A percentile compares a stretch with the other conserved stretches of the same genome.
Conservation (phyloP, 176 grass and related monocot genomes). For the Lolium multiflorum region DNA sequence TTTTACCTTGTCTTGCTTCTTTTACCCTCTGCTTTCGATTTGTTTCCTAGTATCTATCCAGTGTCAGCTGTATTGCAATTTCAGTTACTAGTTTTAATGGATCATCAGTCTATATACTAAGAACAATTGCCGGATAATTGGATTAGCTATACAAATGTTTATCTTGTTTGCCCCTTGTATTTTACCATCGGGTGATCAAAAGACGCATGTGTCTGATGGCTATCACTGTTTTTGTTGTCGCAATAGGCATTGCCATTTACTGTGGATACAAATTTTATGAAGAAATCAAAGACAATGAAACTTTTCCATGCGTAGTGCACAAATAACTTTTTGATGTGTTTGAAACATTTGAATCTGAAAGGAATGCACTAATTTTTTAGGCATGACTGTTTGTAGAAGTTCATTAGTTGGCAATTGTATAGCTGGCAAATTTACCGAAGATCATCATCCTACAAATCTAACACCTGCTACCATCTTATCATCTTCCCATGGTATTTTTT, state of each 20-base stretch:
- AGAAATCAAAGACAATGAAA: background rate
- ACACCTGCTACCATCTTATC: background rate
- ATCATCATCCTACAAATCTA: background rate
- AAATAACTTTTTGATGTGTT: background rate
- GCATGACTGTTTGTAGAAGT: background rate
- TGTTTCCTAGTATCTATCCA: slow-evolving; percentile 20
- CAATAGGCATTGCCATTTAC: background rate
- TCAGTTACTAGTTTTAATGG: background rate
- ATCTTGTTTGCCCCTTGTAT: background rate
- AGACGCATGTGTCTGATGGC: slow-evolving; percentile 8
- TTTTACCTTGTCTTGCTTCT: too few species aligned
- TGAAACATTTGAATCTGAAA: background rate
- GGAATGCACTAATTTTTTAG: background rate
- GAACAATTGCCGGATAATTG: slow-evolving; percentile 2
- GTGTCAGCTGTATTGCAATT: background rate
- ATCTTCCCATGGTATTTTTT: slow-evolving; percentile 40
- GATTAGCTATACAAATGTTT: background rate
- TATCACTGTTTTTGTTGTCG: background rate
- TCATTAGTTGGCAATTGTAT: background rate
- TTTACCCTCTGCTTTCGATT: background rate
- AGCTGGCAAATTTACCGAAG: background rate
- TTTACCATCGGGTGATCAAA: slow-evolving; percentile 5
- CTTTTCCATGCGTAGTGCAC: background rate
- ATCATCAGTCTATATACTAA: slow-evolving; percentile 11
- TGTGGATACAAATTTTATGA: background rate